phyloP scores from a whole-genome alignment of 768 basidiomycete genomes.

The Tylopilus rubrobrunneus region DNA sequence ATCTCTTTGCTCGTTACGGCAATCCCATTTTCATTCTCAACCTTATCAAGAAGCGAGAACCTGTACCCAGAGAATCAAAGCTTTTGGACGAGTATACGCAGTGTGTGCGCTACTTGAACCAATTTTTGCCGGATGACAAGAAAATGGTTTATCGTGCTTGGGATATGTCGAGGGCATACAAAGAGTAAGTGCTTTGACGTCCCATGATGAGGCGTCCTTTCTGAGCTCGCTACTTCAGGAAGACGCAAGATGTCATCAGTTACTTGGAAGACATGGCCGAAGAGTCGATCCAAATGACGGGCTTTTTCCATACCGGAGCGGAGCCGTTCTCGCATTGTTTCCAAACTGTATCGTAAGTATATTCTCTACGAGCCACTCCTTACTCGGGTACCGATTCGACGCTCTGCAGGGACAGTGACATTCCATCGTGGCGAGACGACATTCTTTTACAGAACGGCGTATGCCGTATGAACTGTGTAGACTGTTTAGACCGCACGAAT shows the following conservation, averaged over 20 bases:
- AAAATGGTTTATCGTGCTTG: conserved; percentile 91
- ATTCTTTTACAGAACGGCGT: conserved; percentile 90
- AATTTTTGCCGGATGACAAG: conserved; percentile 83
- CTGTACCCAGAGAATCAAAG: conserved; percentile 83
- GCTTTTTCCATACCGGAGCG: conserved; percentile 93
- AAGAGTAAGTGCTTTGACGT: conserved; percentile 57
- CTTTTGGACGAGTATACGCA: conserved; percentile 87
- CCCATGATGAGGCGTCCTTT: neutral
- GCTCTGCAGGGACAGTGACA: conserved; percentile 28
- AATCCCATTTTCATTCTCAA: conserved; percentile 88
- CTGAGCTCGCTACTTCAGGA: conserved; percentile 43
- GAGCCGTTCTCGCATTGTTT: conserved; percentile 76
- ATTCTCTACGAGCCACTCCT: neutral
- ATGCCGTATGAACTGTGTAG: conserved; percentile 93
- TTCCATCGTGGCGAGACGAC: conserved; percentile 48
- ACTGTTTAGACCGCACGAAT: conserved; percentile 95
- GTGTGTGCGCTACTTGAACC: conserved; percentile 91
- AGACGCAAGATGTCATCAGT: conserved; percentile 93
- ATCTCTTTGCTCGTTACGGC: conserved; percentile 86
- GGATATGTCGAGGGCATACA: conserved; percentile 95
- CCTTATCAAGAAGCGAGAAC: conserved; percentile 83
- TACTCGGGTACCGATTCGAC: neutral
- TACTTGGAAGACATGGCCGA: conserved; percentile 94
- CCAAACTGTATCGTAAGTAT: conserved; percentile 37
- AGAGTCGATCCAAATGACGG: conserved; percentile 84